Conservation (phyloP, 495 filamentous ascomycete species). For the Podospora australis region DNA sequence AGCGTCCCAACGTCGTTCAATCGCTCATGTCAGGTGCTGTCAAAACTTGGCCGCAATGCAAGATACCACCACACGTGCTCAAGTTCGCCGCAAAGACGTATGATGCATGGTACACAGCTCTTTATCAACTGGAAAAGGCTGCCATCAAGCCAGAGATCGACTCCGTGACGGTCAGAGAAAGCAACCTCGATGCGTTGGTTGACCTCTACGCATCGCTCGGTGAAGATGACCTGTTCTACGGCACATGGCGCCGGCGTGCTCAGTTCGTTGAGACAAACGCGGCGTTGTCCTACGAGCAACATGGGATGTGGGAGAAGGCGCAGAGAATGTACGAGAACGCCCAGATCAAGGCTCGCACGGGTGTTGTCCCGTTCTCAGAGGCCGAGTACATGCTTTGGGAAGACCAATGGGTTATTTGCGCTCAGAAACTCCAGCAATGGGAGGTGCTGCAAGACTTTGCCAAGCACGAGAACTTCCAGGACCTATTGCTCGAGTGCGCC, state of each 20-base stretch:
- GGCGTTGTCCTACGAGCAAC: constrained; percentile 94
- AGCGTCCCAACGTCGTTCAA: constrained; percentile 88
- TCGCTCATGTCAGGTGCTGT: constrained; percentile 81
- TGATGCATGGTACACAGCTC: constrained; percentile 90
- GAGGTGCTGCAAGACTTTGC: constrained; percentile 94
- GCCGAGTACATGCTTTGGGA: constrained; percentile 99
- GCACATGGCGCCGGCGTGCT: constrained; percentile 90
- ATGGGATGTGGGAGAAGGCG: constrained; percentile 98
- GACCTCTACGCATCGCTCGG: constrained; percentile 83
- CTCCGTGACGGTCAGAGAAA: constrained; percentile 74
- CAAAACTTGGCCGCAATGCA: constrained; percentile 73
- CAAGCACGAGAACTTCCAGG: constrained; percentile 98
- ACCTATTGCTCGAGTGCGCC: constrained; percentile 87
- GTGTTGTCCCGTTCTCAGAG: constrained; percentile 87
- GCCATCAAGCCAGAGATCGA: constrained; percentile 80
- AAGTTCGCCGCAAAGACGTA: constrained; percentile 89
- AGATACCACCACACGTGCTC: constrained; percentile 89
- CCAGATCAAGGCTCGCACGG: constrained; percentile 92
- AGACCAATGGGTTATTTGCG: constrained; percentile 96
- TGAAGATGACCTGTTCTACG: constrained; percentile 97
- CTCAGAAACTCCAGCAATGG: constrained; percentile 98
- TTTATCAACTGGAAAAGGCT: constrained; percentile 75
- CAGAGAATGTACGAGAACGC: constrained; percentile 93
- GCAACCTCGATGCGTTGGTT: constrained; percentile 87
- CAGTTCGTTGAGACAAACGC: constrained; percentile 96